Evolutionary conservation across 148 eudicot species (phyloP), one percentile per base, ranked within the genome.

Genomic region (Rhododendron molle): DNA sequence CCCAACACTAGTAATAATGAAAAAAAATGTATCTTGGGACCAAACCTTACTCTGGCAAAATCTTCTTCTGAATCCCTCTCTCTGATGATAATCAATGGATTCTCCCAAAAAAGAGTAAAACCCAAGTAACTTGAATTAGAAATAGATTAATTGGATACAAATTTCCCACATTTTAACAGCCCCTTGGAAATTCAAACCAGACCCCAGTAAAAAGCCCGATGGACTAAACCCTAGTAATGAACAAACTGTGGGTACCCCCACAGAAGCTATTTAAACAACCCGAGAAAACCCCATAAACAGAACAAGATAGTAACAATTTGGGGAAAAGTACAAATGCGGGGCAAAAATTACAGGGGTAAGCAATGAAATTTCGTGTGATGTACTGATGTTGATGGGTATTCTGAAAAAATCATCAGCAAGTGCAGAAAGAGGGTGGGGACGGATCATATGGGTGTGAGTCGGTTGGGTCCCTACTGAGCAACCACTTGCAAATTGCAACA

Each of bases 321-420:
- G 43, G 43, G 44, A 32, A 36, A 73, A 34, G 49, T 18, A 38
- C 26, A 18, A 36, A 76, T 36, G 26, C 15, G 44, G 21, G 44
- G 78, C 43, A 16, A 32, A 54, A 30, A 36, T 81, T 81, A 58
- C 9, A 58, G 83, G 49, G 32, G 47, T 20, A 34, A 44, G 49
- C 47, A 38, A 81, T 15, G 44, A 16, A 54, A 56, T 14, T 36
- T 56, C 21, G 18, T 67, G 40, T 38, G 72, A 81, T 40, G 44
- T 40, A 40, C 8, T 40, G 44, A 40, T n/a, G 28, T 56, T 58
- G 47, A 81, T 38, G 69, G 72, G 8, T 36, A 23, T 58, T 43
- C 47, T 81, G 83, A 38, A 81, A 81, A 30, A 56, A 81, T 20
- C 71, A 56, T 20, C 83, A 81, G 44, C 81, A 4, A 78, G 58